Evolutionary conservation across 192 early-diverging fungal genomes (phyloP), one percentile per base, ranked within the genome.

Genomic region (Podila verticillata): DNA sequence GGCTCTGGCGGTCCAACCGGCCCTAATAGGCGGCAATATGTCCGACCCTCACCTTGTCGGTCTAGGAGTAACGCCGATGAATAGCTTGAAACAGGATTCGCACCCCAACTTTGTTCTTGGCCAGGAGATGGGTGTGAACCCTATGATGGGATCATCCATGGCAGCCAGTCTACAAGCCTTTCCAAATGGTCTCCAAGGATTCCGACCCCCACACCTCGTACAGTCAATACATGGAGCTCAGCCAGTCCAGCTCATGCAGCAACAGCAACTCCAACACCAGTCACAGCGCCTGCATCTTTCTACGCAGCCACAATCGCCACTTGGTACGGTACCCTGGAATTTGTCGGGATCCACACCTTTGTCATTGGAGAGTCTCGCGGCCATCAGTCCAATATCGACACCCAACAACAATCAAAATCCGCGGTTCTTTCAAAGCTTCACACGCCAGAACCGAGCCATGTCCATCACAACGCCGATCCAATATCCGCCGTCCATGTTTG

Each of bases 171-270:
- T 54, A 4, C 20, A 54, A 9, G 10, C 51, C 66, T 79, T 20
- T 26, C 54, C 2, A 7, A 64, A 13, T 63, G 70, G 29, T 44
- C 15, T 24, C 19, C 60, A 0, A 13, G 59, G 44, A 5, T 48
- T 17, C 74, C 62, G 7, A 32, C 47, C 8, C 57, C 62, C 63
- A 39, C 39, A 57, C 3, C 35, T 64, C 20, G 66, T 48, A 48
- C 35, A 58, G 15, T 49, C 65, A 0, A 80, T 80, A 0, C 66
- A 68, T n/a, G 63, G 71, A 17, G 65, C 70, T 1, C 65, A 62
- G 59, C 71, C 56, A 2, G 15, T 79, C 2, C 68, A 65, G 28
- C 48, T 66, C 10, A 29, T 62, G 26, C 54, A 24, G 17, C 61
- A 51, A 8, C 64, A 48, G 3, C 48, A 54, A 32, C 63, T 48